phyloP scores from a whole-genome alignment of 2,329 filamentous ascomycete species.

The Hymenoscyphus infarciens region DNA sequence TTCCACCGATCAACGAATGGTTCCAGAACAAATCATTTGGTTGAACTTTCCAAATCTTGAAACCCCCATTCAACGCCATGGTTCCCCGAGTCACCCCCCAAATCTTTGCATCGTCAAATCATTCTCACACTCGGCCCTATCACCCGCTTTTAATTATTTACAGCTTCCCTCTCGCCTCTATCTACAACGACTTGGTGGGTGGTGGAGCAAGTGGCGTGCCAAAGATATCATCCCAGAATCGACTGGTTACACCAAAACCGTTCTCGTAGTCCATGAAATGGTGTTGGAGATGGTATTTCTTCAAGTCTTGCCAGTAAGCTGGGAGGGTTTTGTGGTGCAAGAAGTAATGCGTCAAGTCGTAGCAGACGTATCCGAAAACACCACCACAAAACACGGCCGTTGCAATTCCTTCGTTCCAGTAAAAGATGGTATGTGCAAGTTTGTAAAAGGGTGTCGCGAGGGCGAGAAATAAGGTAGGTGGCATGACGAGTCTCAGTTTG shows the following conservation, averaged over 20 bases:
- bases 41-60: constrained; percentile 1
- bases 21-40: constrained; percentile 9
- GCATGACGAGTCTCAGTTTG: constrained; percentile 95
- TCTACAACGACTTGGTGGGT: constrained; percentile 26
- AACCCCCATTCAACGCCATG: constrained; percentile 11
- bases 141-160: constrained; percentile 9
- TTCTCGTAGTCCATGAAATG: constrained; percentile 98
- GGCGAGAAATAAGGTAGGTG: constrained; percentile 77
- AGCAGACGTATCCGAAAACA: constrained; percentile 92
- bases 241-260: constrained; percentile 92
- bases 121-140: constrained; percentile 11
- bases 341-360: constrained; percentile 98
- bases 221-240: constrained; percentile 93
- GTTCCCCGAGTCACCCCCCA: constrained; percentile 3
- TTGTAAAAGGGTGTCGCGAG: constrained; percentile 91
- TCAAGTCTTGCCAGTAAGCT: constrained; percentile 82
- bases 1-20: constrained; percentile 17
- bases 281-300: constrained; percentile 96
- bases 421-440: constrained; percentile 78
- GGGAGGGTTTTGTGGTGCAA: constrained; percentile 92
- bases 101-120: constrained; percentile 27
- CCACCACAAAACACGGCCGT: constrained; percentile 81
- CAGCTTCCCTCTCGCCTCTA: not conserved
- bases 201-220: constrained; percentile 69
- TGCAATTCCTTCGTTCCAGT: constrained; percentile 79